Base-by-base conservation (phyloP, 139 green algal genomes). In the Ettlia oleoabundans region DNA sequence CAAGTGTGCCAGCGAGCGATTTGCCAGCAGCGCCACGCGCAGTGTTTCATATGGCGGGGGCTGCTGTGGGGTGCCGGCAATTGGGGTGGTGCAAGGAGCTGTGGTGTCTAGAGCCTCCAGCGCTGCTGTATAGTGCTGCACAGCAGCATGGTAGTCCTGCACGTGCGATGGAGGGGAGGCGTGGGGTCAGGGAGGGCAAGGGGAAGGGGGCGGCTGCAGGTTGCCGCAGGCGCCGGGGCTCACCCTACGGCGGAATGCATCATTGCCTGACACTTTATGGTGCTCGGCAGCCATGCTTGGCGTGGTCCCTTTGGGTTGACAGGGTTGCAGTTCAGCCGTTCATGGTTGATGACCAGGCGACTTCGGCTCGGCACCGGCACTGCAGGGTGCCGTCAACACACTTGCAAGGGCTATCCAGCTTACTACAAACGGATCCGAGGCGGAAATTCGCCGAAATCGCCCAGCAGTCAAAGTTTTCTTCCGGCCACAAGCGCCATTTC, bases 11-110 rank as follows among this genome's bases (percentile, higher is more conserved):
- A 82, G 38, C 3, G 76, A 28, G 9, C 76, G 76, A 32, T 74
- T 74, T n/a, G 41, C 30, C 30, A 82, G 76, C 32, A 74, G 76
- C 30, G 62, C 38, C 13, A 74, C 8, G 18, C 30, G n/a, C 76
- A 70, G 53, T 28, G 10, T 10, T 58, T 58, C 47, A 58, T 58
- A n/a, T n/a, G n/a, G n/a, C n/a, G n/a, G n/a, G n/a, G n/a, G n/a
- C n/a, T n/a, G n/a, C n/a, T n/a, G n/a, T n/a, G n/a, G n/a, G n/a
- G n/a, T n/a, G n/a, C n/a, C n/a, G n/a, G n/a, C n/a, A n/a, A n/a
- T n/a, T n/a, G n/a, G n/a, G n/a, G n/a, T n/a, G n/a, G n/a, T n/a
- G n/a, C n/a, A n/a, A n/a, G n/a, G n/a, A n/a, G n/a, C n/a, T n/a
- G n/a, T n/a, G n/a, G n/a, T n/a, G n/a, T n/a, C n/a, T n/a, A n/a